A percentile compares a stretch with the other conserved stretches of the same genome.
These are phyloP conservation scores for Fomitopsis betulina DNA, from an alignment of 1,284 basidiomycete species.

Conservation along the genomic window DNA sequence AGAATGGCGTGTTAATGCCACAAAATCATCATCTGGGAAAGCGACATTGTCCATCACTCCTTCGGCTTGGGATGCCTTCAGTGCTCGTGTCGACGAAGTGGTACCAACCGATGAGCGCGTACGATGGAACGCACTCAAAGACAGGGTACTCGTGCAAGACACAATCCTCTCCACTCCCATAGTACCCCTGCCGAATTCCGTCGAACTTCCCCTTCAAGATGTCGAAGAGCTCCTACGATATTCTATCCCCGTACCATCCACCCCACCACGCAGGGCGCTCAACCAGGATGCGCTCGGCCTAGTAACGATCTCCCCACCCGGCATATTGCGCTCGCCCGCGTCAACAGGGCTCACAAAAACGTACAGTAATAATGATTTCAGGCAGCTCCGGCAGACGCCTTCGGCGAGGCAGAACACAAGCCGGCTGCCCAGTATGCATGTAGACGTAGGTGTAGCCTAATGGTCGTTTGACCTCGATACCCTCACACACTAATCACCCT, in stretches of 20 bases:
- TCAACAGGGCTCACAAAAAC: constrained; percentile 77
- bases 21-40: constrained; percentile 21
- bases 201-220: constrained; percentile 23
- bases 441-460: constrained; percentile 51
- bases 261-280: constrained; percentile 46
- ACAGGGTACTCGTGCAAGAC: constrained; percentile 16
- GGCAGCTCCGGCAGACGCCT: constrained; percentile 61
- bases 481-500: constrained; percentile 12
- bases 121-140: constrained; percentile 18
- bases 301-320: constrained; percentile 63
- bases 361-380: constrained; percentile 73
- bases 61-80: constrained; percentile 24
- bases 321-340: constrained; percentile 66
- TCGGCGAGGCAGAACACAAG: constrained; percentile 74
- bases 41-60: constrained; percentile 34
- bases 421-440: constrained; percentile 76
- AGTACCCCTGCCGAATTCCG: constrained; percentile 17
- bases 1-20: constrained; percentile 37
- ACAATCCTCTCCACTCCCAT: constrained; percentile 3
- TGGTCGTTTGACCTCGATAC: constrained; percentile 20
- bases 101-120: constrained; percentile 17
- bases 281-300: constrained; percentile 43
- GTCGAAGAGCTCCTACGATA: constrained; percentile 24
- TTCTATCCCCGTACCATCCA: constrained; percentile 33
- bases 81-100: constrained; percentile 16